Conservation (phyloP, 2,329 filamentous ascomycete genomes). For the Waltergamsia citrina region DNA sequence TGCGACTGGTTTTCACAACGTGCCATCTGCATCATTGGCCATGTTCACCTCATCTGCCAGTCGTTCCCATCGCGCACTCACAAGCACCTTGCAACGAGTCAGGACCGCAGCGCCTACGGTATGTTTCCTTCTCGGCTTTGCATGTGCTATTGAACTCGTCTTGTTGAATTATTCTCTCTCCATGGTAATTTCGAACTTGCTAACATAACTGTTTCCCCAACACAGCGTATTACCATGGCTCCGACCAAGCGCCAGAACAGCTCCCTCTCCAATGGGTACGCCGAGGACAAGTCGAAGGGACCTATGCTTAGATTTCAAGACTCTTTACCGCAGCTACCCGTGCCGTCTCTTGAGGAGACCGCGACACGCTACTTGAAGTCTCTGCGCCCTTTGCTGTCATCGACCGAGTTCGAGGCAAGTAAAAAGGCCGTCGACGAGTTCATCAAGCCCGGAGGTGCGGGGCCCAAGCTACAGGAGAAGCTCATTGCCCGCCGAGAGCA, state of each 20-base stretch:
- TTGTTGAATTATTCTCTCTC: background rate
- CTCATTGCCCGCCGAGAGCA: conserved; percentile 71
- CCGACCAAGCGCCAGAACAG: conserved; percentile 4
- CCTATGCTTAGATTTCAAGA: conserved; percentile 79
- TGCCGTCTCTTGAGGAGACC: conserved; percentile 76
- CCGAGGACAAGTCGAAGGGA: conserved; percentile 70
- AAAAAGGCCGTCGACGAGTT: conserved; percentile 84
- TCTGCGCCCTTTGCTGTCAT: conserved; percentile 63
- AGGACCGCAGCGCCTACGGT: conserved; percentile 14
- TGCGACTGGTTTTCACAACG: no score
- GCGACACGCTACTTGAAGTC: conserved; percentile 72
- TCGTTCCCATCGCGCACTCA: conserved; percentile 18
- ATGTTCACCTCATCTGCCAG: conserved; percentile 20
- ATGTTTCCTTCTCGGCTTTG: conserved; percentile 4
- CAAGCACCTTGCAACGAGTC: conserved; percentile 21
- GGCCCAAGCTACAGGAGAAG: conserved; percentile 79
- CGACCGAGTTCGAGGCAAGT: conserved; percentile 59
- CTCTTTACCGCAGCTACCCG: conserved; percentile 70
- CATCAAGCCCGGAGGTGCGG: conserved; percentile 74
- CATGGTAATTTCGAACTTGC: background rate
- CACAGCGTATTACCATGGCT: conserved; percentile 2
- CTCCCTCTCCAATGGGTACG: conserved; percentile 41
- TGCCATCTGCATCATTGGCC: conserved; percentile 14
- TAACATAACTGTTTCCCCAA: background rate
- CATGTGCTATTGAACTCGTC: no score